Evolutionary conservation across 306 rosid genomes (phyloP).

Genomic region (Mucuna pruriens): DNA sequence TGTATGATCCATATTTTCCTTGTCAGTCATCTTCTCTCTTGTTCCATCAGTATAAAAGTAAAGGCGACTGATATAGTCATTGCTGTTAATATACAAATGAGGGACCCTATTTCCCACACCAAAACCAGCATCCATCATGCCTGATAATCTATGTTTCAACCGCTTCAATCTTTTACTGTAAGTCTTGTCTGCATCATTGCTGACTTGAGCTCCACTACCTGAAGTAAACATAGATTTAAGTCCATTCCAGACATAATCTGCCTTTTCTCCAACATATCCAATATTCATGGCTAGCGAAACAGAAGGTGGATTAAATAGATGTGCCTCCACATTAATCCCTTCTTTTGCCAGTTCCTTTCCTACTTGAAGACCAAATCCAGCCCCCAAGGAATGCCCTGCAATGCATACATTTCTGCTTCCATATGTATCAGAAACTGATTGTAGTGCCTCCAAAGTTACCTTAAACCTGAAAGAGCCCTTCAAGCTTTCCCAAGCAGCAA

Average conservation of each 20-base stretch:
- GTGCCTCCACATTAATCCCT: slow-evolving; percentile 76
- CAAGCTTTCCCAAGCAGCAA: slow-evolving; percentile 85
- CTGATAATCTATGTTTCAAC: slow-evolving; percentile 47
- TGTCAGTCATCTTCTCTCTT: slow-evolving; percentile 4
- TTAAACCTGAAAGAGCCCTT: slow-evolving; percentile 79
- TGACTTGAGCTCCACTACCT: slow-evolving; percentile 43
- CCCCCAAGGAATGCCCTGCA: slow-evolving; percentile 92
- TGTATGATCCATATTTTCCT: slow-evolving; percentile 24
- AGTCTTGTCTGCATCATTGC: slow-evolving; percentile 40
- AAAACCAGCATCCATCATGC: slow-evolving; percentile 33
- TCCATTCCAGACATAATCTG: slow-evolving; percentile 70
- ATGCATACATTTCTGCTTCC: slow-evolving; percentile 76
- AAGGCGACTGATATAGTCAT: slow-evolving; percentile 40
- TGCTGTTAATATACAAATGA: slow-evolving; percentile 43
- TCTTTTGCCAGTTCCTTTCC: slow-evolving; percentile 84
- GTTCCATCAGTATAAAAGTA: slow-evolving; percentile 37
- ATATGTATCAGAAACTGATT: slow-evolving; percentile 55
- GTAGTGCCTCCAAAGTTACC: slow-evolving; percentile 59
- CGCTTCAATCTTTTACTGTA: slow-evolving; percentile 40
- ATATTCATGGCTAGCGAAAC: slow-evolving; percentile 76
- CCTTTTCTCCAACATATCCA: slow-evolving; percentile 65
- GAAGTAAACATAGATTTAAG: slow-evolving; percentile 65
- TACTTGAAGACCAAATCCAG: slow-evolving; percentile 88
- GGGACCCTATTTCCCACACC: slow-evolving; percentile 36
- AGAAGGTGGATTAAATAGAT: slow-evolving; percentile 92